Conservation (phyloP, 257 asterid genomes). For the Solanum sejunctum region DNA sequence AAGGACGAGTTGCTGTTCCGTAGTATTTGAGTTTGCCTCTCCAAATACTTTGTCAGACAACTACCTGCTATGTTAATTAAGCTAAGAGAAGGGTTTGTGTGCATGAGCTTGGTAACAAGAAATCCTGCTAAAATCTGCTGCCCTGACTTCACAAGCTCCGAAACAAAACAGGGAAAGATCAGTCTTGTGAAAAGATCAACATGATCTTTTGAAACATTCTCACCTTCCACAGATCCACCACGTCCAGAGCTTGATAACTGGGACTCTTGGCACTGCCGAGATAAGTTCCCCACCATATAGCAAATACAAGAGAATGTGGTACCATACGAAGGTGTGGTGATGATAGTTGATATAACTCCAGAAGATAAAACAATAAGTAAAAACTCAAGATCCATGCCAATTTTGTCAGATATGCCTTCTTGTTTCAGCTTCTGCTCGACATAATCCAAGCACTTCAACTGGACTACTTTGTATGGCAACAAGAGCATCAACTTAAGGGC, state of each 20-base stretch:
- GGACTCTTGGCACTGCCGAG: constrained; percentile 51
- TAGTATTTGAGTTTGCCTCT: constrained; percentile 22
- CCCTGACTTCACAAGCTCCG: constrained; percentile 76
- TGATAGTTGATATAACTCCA: constrained; percentile 37
- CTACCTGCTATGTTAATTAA: constrained; percentile 61
- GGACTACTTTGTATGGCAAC: constrained; percentile 47
- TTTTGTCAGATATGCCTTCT: constrained; percentile 34
- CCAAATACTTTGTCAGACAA: constrained; percentile 49
- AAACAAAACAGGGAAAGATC: constrained; percentile 60
- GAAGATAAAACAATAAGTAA: constrained; percentile 59
- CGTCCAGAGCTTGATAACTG: constrained; percentile 10
- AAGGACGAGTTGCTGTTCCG: constrained; percentile 9
- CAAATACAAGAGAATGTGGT: constrained; percentile 59
- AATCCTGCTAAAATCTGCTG: constrained; percentile 80
- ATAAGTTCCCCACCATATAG: constrained; percentile 63
- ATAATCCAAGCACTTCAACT: constrained; percentile 59
- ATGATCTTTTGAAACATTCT: background rate
- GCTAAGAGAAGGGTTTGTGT: constrained; percentile 51
- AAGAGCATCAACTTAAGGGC: constrained; percentile 51
- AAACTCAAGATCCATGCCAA: constrained; percentile 32
- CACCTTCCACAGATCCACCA: constrained; percentile 4
- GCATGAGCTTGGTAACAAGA: constrained; percentile 58
- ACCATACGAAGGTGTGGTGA: constrained; percentile 44
- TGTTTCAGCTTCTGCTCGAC: constrained; percentile 64
- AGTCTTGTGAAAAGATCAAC: constrained; percentile 29